Conservation (phyloP, 208 protist genomes). For the Acanthamoeba sp. region DNA sequence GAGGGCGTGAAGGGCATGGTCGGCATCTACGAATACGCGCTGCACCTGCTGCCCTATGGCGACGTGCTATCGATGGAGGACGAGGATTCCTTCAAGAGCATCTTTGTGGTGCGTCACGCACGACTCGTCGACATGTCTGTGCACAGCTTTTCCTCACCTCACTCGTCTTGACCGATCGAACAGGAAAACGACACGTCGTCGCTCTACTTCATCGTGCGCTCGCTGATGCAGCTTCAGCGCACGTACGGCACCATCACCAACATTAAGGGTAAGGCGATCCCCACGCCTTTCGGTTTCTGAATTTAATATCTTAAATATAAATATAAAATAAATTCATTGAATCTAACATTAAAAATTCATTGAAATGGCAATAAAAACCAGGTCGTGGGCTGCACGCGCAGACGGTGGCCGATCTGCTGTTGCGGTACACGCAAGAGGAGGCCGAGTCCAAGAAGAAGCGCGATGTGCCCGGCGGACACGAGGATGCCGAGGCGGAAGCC, state of each 20-base stretch:
- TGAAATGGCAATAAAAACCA: neutral
- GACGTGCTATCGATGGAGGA: conserved; percentile 10
- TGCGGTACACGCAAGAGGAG: neutral
- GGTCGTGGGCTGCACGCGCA: conserved; percentile 7
- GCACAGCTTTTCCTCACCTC: neutral
- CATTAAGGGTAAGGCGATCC: neutral
- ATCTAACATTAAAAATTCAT: no score
- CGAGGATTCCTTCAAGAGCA: neutral
- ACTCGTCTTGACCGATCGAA: neutral
- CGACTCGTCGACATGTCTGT: neutral
- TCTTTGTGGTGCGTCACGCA: neutral
- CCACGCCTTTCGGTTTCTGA: neutral
- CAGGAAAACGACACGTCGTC: conserved; percentile 42
- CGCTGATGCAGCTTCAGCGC: conserved; percentile 30
- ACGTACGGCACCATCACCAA: conserved; percentile 24
- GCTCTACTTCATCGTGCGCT: neutral
- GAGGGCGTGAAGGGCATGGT: conserved; percentile 14
- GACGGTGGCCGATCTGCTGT: conserved; percentile 17
- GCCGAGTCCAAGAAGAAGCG: neutral
- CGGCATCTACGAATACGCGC: conserved; percentile 39
- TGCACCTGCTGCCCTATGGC: conserved; percentile 19
- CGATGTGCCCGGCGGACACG: neutral
- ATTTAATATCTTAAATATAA: no score
- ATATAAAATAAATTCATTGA: no score
- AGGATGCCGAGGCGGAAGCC: neutral